Conservation (phyloP, 2,329 filamentous ascomycete species). For the Elsinoe batatas region DNA sequence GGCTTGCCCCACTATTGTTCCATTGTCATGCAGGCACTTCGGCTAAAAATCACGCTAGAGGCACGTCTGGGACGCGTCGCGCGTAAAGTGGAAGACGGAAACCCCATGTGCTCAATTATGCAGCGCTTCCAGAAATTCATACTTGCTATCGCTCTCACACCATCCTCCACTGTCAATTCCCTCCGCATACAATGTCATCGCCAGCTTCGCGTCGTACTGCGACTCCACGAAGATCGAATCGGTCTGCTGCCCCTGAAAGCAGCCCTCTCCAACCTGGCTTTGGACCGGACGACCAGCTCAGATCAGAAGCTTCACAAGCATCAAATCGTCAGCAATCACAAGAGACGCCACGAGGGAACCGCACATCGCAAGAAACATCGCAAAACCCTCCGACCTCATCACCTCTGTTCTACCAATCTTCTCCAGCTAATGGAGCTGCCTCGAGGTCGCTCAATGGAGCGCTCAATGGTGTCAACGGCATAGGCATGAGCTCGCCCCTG, state of each 20-base stretch:
- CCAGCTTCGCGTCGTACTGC: slow-evolving; percentile 47
- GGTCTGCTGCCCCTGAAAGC: slow-evolving; percentile 46
- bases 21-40: slow-evolving; percentile 11
- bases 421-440: slow-evolving; percentile 30
- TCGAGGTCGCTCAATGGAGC: slow-evolving; percentile 27
- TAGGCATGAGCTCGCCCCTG: slow-evolving; percentile 41
- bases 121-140: slow-evolving; percentile 2
- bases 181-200: slow-evolving; percentile 48
- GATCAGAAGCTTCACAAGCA: slow-evolving; percentile 32
- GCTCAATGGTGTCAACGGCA: slow-evolving; percentile 31
- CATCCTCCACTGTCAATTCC: slow-evolving; percentile 11
- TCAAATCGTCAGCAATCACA: slow-evolving; percentile 28
- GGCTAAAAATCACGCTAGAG: slow-evolving; percentile 7
- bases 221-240: slow-evolving; percentile 44
- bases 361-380: slow-evolving; percentile 35
- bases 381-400: slow-evolving; percentile 50
- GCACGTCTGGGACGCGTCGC: slow-evolving; percentile 3
- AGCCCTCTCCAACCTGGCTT: slow-evolving; percentile 31
- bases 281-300: slow-evolving; percentile 35
- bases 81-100: slow-evolving; percentile 11
- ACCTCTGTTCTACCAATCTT: slow-evolving; percentile 67
- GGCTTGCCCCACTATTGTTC: neutral
- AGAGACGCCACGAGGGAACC: slow-evolving; percentile 38
- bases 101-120: slow-evolving; percentile 6
- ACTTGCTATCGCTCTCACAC: neutral